Evolutionary conservation across 257 asterid species (phyloP).

Genomic region (Buddleja alternifolia): DNA sequence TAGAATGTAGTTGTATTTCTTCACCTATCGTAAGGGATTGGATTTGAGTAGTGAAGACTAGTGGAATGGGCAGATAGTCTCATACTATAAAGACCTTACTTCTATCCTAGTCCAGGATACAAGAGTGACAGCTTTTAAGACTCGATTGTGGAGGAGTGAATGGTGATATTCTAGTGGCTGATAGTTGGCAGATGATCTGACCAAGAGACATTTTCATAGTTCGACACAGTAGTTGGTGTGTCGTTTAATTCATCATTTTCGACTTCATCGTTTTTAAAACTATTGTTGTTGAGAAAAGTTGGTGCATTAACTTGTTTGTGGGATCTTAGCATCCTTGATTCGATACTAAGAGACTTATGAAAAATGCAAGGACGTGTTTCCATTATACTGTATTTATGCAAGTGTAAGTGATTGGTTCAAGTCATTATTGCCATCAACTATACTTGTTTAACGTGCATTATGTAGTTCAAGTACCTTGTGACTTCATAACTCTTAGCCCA

Average conservation of each 20-base stretch:
- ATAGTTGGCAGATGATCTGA: too few species aligned
- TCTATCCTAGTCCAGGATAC: too few species aligned
- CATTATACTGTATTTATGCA: not conserved
- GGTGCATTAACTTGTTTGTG: not conserved
- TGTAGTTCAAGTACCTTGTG: not conserved
- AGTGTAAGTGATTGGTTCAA: not conserved
- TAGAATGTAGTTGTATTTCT: not conserved
- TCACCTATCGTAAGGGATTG: too few species aligned
- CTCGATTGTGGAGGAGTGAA: too few species aligned
- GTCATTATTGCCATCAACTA: not conserved
- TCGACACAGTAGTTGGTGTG: too few species aligned
- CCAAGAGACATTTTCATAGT: too few species aligned
- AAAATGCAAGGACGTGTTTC: not conserved
- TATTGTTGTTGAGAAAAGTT: constrained; percentile 7
- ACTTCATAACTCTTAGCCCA: constrained; percentile 6
- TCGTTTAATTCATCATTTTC: not conserved
- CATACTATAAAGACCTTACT: too few species aligned
- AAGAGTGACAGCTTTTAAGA: too few species aligned
- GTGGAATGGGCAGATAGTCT: too few species aligned
- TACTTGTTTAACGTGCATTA: not conserved
- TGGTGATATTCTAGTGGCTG: too few species aligned
- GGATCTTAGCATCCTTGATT: not conserved
- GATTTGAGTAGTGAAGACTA: too few species aligned
- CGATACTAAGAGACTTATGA: not conserved
- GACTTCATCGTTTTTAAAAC: not conserved